Conservation (phyloP, 441 rosid genomes). For the Aquilaria agallochum region DNA sequence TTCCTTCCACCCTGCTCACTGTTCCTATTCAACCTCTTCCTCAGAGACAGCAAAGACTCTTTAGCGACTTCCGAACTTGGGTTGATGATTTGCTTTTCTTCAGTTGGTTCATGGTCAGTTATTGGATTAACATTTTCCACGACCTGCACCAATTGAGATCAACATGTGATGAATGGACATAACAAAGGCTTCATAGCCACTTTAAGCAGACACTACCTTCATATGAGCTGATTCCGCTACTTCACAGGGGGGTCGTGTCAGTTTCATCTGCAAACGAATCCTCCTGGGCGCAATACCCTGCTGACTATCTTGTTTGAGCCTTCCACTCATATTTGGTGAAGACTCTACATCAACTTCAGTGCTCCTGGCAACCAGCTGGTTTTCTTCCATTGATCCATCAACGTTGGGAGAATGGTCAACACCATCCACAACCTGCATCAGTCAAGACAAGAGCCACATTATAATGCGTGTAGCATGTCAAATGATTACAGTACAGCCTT, state of each 20-base stretch:
- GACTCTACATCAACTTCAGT: conserved; percentile 17
- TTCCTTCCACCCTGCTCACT: conserved; percentile 6
- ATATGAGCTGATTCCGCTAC: too few relatives aligned
- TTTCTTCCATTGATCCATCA: conserved; percentile 19
- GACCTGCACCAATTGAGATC: conserved; percentile 29
- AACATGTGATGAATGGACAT: too few relatives aligned
- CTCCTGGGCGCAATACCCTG: too few relatives aligned
- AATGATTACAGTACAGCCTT: neutral
- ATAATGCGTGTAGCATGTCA: neutral
- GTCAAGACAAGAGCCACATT: neutral
- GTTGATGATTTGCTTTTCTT: conserved; percentile 9
- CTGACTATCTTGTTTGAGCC: conserved; percentile 18
- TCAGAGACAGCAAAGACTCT: conserved; percentile 14
- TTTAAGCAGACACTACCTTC: too few relatives aligned
- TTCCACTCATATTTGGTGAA: conserved; percentile 18
- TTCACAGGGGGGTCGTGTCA: too few relatives aligned
- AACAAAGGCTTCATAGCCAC: too few relatives aligned
- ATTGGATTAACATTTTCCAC: conserved; percentile 14
- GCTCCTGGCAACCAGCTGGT: conserved; percentile 1
- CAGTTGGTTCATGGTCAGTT: conserved; percentile 12
- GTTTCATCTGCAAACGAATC: too few relatives aligned
- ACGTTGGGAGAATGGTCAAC: conserved; percentile 6
- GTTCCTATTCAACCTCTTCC: conserved; percentile 1
- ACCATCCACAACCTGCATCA: conserved; percentile 33
- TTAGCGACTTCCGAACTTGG: conserved; percentile 11